These are phyloP conservation scores for Pseudoscleropodium purum DNA, from an alignment of 225 moss, liverwort and hornwort genomes.

Conservation along the genomic window DNA sequence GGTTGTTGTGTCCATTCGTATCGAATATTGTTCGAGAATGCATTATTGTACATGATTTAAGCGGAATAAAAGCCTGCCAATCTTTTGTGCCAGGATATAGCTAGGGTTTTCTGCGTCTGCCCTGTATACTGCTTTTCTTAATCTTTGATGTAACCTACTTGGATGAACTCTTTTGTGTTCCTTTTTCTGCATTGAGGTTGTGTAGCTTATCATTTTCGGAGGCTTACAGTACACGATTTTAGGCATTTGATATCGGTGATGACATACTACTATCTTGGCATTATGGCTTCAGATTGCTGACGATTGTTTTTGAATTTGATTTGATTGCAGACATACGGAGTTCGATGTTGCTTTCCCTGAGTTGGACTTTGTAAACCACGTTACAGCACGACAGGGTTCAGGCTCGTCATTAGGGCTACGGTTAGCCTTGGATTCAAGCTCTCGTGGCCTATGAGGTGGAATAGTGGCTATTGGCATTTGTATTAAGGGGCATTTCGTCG, in stretches of 20 bases:
- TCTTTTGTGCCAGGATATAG: not conserved
- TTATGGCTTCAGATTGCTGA: not conserved
- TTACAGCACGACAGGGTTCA: not conserved
- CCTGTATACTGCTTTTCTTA: not conserved
- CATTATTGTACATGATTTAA: not conserved
- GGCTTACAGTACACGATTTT: not conserved
- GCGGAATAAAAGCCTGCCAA: not conserved
- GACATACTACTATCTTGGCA: not conserved
- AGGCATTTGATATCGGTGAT: not conserved
- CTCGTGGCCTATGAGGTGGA: constrained; percentile 14
- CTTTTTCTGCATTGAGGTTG: not conserved
- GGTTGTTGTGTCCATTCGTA: not conserved
- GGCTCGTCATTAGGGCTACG: not conserved
- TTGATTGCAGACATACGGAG: not conserved
- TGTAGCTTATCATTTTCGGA: not conserved
- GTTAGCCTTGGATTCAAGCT: not conserved
- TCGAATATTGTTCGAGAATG: not conserved
- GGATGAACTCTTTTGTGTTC: not conserved
- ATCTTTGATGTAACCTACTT: not conserved
- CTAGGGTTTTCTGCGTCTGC: not conserved
- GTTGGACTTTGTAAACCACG: not conserved
- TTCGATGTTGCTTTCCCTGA: not conserved
- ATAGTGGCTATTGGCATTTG: not conserved
- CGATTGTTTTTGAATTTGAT: not conserved
- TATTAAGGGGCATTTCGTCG: not conserved